Conservation (phyloP, 176 grass and related monocot species). For the Oryza coarctata region DNA sequence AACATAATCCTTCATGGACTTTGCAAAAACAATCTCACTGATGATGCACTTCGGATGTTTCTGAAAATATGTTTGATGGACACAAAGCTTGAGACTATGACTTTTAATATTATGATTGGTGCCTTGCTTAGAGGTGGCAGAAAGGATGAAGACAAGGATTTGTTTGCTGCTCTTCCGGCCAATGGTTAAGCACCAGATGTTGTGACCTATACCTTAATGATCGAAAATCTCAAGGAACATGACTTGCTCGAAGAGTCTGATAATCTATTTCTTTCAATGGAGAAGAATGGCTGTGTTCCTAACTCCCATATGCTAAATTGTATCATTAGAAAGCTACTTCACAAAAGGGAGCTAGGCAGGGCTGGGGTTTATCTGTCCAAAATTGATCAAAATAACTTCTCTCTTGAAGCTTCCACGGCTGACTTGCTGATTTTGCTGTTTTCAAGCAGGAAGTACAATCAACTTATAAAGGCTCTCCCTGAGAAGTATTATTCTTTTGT, state of each 20-base stretch:
- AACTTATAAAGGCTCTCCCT: too few relatives aligned
- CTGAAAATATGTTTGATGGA: too few relatives aligned
- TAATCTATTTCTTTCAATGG: not conserved
- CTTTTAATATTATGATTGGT: too few relatives aligned
- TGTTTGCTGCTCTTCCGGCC: too few relatives aligned
- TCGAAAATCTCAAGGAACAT: not conserved
- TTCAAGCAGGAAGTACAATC: too few relatives aligned
- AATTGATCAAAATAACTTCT: not conserved
- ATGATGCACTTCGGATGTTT: too few relatives aligned
- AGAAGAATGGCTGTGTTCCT: not conserved
- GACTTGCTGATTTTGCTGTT: not conserved
- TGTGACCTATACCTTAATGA: too few relatives aligned
- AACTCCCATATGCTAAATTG: not conserved
- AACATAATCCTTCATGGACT: not conserved
- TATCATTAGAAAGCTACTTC: not conserved
- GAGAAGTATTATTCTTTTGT: too few relatives aligned
- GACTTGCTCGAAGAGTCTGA: not conserved
- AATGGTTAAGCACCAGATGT: too few relatives aligned
- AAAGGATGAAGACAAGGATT: too few relatives aligned
- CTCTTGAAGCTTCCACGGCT: not conserved
- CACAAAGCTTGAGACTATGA: too few relatives aligned
- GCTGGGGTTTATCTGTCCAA: not conserved
- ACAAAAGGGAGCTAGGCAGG: not conserved
- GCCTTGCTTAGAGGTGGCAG: too few relatives aligned
- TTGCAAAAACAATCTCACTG: not conserved